Evolutionary conservation across 306 rosid genomes (phyloP), one percentile per base, ranked within the genome.

Genomic region (Fragaria ananassa): DNA sequence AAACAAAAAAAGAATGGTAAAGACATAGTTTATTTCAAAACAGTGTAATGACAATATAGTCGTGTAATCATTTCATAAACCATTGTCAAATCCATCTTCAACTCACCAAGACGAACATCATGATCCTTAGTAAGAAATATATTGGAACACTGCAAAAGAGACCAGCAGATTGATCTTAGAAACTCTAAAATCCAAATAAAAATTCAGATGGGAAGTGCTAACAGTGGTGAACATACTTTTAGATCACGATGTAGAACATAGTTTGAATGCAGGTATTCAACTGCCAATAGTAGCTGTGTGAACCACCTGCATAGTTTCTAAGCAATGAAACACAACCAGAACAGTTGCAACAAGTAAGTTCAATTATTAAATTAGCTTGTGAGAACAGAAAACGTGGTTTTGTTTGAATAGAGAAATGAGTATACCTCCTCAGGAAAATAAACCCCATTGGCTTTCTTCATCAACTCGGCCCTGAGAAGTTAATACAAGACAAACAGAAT

Each of bases 261-360:
- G 76, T 91, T 96, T 1, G 94, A 84, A 80, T 96, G 99, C 66
- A 96, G 89, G 83, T 93, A 96, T 68, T 96, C 99, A 19, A 96
- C 98, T 39, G 99, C 99, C 90, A 96, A 73, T 37, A 93, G 83
- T 56, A 96, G 88, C 81, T 96, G 99, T 14, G 98, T 91, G 82
- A 93, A 92, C 99, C 99, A 93, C 88, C 90, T 91, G 90, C 97
- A 96, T 77, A 96, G 93, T 88, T 93, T 96, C 99, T 96, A 91
- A 64, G 47, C 68, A 84, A 82, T 60, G 49, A 72, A 82, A 21
- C 80, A 81, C 79, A 82, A 71, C 76, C 76, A 75, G 74, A 84
- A 47, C 42, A 68, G 83, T 71, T 82, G 83, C 76, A 77, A 68
- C 51, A 58, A 7, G 8, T 70, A 80, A 76, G 41, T 25, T 56